Base-by-base conservation (phyloP, 345 rosid genomes). In the Murraya koenigii region DNA sequence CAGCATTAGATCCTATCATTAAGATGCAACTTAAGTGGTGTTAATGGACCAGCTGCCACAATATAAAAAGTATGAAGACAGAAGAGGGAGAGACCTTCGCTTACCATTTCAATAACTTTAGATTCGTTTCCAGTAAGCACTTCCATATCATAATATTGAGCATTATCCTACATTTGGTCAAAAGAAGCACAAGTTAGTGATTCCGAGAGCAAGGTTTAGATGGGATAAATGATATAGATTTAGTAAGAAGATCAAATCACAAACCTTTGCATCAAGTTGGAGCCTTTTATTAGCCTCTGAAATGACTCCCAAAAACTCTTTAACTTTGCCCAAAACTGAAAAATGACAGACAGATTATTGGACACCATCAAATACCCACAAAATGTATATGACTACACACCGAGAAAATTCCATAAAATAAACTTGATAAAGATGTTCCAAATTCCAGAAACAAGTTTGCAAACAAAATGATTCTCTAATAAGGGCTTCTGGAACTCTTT, bases 101-200 rank as follows among this genome's bases (percentile, higher is more conserved):
- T 74, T 88, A 90, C 93, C 98, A 96, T 86, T 69, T 96, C 98
- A 71, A 94, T 89, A 47, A 92, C 88, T 79, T 89, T 75, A 44
- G 97, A 78, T 80, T 93, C 97, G 74, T 88, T 77, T 71, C 97
- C 98, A 0, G 80, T 83, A 36, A 93, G 89, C 23, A 69, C 87
- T 81, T 96, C 98, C 35, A 96, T 92, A 80, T 91, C 94, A 79
- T 76, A 86, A 47, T 86, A 85, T 70, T 80, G 80, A 3, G 88
- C 79, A 75, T 91, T 93, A 36, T 86, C 93, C 97, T 89, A 63
- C 36, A 56, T 39, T 76, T 71, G 56, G 36, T 20, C 75, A 55
- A 39, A 17, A 23, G 0, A 58, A 22, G 23, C 23, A 60, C 33
- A 49, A 7, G 36, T 66, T 15, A 25, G 44, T 14, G 39, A 66